A percentile compares a stretch with the other conserved stretches of the same genome.
Evolutionary conservation across 306 rosid genomes (phyloP).

Genomic region (Cicer bijugum): DNA sequence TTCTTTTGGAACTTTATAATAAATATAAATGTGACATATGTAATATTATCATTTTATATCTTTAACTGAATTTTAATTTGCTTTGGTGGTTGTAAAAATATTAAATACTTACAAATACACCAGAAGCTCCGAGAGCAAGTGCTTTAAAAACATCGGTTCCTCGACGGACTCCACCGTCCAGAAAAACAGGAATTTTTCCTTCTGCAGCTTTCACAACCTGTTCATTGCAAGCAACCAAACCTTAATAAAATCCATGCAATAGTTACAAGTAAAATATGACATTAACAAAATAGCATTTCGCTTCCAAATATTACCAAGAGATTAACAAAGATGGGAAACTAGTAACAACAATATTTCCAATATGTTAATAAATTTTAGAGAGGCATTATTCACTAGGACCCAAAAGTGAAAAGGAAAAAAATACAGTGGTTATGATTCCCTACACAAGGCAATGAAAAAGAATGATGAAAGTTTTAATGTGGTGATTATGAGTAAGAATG

Average conservation of each 20-base stretch:
- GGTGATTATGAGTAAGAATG: no score
- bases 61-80: constrained; percentile 19
- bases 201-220: constrained; percentile 88
- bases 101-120: constrained; percentile 73
- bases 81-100: constrained; percentile 12
- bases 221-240: constrained; percentile 14
- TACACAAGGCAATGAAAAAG: no score
- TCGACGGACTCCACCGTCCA: constrained; percentile 89
- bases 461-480: not conserved
- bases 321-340: constrained; percentile 2
- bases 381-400: not conserved
- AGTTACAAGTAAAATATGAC: not conserved
- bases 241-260: constrained; percentile 7
- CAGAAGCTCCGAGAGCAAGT: constrained; percentile 92
- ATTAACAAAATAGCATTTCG: not conserved
- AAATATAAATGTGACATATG: not conserved
- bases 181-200: constrained; percentile 82
- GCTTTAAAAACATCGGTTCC: constrained; percentile 98
- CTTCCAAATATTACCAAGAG: not conserved
- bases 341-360: constrained; percentile 17
- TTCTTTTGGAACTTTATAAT: not conserved
- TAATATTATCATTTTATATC: constrained; percentile 25
- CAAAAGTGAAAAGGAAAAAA: not conserved
- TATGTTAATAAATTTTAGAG: not conserved
- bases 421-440: no score